Evolutionary conservation across 176 grass and related monocot genomes (phyloP).

Genomic region (Pontederia crassipes): DNA sequence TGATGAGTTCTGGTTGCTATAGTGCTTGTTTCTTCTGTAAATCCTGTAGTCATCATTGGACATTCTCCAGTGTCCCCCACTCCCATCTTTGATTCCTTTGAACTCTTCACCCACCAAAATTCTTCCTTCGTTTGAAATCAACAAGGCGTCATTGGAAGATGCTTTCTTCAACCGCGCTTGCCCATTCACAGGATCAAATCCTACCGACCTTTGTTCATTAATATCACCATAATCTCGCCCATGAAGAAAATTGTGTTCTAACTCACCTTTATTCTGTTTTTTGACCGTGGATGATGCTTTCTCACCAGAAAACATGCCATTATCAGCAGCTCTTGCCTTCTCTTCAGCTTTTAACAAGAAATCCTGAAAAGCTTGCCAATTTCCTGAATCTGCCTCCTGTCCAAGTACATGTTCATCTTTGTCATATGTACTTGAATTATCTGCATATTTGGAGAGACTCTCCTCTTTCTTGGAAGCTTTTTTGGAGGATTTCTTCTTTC

Average conservation of each 20-base stretch:
- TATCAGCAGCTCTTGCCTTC: constrained; percentile 43
- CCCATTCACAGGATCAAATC: constrained; percentile 67
- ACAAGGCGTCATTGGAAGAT: constrained; percentile 58
- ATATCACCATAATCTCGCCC: constrained; percentile 37
- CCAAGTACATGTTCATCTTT: constrained; percentile 40
- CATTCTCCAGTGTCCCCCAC: constrained; percentile 43
- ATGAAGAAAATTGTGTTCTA: constrained; percentile 55
- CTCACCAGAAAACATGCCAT: constrained; percentile 58
- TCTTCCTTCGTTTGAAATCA: constrained; percentile 47
- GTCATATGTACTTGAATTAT: constrained; percentile 30
- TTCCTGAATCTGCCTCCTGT: constrained; percentile 54
- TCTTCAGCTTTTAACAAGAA: constrained; percentile 84
- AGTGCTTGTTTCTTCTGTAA: constrained; percentile 47
- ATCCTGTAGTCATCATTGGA: constrained; percentile 60
- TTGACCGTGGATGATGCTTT: constrained; percentile 33
- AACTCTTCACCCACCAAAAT: constrained; percentile 38
- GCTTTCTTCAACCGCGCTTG: constrained; percentile 35
- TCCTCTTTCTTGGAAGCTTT: constrained; percentile 61
- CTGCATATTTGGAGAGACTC: constrained; percentile 24
- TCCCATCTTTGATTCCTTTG: constrained; percentile 76
- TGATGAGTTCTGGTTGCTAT: constrained; percentile 36
- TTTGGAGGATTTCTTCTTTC: constrained; percentile 46
- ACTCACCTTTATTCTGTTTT: constrained; percentile 37
- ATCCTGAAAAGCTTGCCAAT: constrained; percentile 88
- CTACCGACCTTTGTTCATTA: constrained; percentile 26